Conservation (phyloP, 352 stramenopile genomes). For the Pythium rishiriense region DNA sequence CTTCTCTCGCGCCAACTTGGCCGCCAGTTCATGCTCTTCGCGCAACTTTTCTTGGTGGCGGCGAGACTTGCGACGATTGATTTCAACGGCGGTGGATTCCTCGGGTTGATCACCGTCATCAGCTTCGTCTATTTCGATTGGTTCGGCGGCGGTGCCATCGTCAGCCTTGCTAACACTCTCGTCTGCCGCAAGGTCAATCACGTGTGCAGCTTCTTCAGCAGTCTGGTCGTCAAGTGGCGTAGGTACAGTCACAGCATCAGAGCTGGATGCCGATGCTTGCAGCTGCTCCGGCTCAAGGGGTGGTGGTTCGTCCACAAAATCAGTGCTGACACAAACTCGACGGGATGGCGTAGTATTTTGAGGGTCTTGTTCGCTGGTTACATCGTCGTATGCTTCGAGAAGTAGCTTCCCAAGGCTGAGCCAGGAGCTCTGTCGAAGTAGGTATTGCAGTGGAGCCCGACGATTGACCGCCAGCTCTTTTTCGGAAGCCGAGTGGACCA, state of each 20-base stretch:
- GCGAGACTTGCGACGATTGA: conserved; percentile 56
- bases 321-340: conserved; percentile 8
- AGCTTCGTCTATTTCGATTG: conserved; percentile 21
- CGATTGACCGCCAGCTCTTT: not conserved
- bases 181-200: not conserved
- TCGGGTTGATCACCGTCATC: conserved; percentile 16
- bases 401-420: conserved; percentile 53
- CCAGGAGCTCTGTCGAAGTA: conserved; percentile 51
- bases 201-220: not conserved
- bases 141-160: not conserved
- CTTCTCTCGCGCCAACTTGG: conserved; percentile 61
- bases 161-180: not conserved
- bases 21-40: conserved; percentile 65
- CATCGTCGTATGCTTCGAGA: conserved; percentile 65
- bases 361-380: conserved; percentile 29
- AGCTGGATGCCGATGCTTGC: not conserved
- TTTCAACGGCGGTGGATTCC: conserved; percentile 29
- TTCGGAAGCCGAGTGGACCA: not conserved
- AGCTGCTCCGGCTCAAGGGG: not conserved
- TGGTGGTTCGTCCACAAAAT: conserved; percentile 16
- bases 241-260: not conserved
- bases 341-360: not conserved
- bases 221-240: not conserved
- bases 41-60: conserved; percentile 65
- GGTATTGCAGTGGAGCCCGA: conserved; percentile 34